These are phyloP conservation scores for Glutinoglossum americanum DNA, from an alignment of 495 filamentous ascomycete species.

Conservation along the genomic window DNA sequence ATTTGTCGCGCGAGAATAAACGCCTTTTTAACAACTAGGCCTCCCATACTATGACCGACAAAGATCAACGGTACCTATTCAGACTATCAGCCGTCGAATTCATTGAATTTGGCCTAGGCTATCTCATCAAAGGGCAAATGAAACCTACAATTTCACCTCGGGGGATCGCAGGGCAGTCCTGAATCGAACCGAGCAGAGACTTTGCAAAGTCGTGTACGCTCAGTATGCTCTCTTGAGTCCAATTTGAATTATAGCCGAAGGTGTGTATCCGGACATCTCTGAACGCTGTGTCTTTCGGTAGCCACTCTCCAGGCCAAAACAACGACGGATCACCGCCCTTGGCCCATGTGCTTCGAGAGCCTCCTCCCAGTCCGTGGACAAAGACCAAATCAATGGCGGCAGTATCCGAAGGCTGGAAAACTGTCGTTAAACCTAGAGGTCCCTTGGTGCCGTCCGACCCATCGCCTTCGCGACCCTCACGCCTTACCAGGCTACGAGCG, in stretches of 20 bases:
- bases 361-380: constrained; percentile 19
- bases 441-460: neutral
- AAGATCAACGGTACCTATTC: constrained; percentile 20
- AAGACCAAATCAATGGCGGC: constrained; percentile 16
- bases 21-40: constrained; percentile 27
- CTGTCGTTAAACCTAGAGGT: neutral
- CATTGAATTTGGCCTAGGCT: neutral
- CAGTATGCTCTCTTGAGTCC: constrained; percentile 16
- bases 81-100: constrained; percentile 8
- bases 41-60: constrained; percentile 32
- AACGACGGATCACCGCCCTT: constrained; percentile 9
- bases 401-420: neutral
- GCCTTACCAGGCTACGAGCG: neutral
- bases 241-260: constrained; percentile 13
- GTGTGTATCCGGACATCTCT: neutral
- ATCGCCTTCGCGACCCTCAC: neutral
- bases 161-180: constrained; percentile 14
- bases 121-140: neutral
- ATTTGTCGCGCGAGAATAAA: constrained; percentile 13
- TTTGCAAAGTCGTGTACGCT: constrained; percentile 25
- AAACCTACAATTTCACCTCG: constrained; percentile 3
- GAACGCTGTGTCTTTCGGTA: neutral
- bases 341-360: constrained; percentile 17
- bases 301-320: neutral
- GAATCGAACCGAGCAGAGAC: constrained; percentile 19